Conservation (phyloP, 257 asterid genomes). For the Capsicum baccatum region DNA sequence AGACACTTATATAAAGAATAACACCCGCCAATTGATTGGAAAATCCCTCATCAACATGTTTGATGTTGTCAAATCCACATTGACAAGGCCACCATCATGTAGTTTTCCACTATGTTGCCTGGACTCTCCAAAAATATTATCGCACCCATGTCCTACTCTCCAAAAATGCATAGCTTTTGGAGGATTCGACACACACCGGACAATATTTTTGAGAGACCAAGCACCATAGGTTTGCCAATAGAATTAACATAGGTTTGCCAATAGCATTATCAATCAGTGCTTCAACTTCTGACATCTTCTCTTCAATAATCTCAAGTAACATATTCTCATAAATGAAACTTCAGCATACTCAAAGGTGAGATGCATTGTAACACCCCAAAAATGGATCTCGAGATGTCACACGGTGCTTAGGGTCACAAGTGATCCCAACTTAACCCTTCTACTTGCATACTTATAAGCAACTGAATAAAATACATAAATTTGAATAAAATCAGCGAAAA, state of each 20-base stretch:
- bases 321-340: slow-evolving; percentile 71
- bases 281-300: slow-evolving; percentile 57
- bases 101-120: neutral
- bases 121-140: too few species aligned
- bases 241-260: neutral
- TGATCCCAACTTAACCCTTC: too few species aligned
- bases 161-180: too few species aligned
- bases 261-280: neutral
- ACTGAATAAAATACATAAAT: too few species aligned
- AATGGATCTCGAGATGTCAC: too few species aligned
- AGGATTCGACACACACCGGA: too few species aligned
- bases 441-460: too few species aligned
- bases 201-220: too few species aligned
- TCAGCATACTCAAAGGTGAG: slow-evolving; percentile 82
- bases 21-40: slow-evolving; percentile 40
- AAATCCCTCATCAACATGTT: slow-evolving; percentile 51
- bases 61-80: neutral
- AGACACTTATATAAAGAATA: slow-evolving; percentile 3
- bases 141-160: too few species aligned
- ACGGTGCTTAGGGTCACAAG: too few species aligned
- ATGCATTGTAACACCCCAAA: neutral
- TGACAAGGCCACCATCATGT: neutral
- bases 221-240: neutral
- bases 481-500: too few species aligned
- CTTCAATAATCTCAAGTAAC: slow-evolving; percentile 71